Percentiles rank a stretch among this genome's conserved stretches.
phyloP scores from a whole-genome alignment of 768 basidiomycete species.

The Collybia mongolica region DNA sequence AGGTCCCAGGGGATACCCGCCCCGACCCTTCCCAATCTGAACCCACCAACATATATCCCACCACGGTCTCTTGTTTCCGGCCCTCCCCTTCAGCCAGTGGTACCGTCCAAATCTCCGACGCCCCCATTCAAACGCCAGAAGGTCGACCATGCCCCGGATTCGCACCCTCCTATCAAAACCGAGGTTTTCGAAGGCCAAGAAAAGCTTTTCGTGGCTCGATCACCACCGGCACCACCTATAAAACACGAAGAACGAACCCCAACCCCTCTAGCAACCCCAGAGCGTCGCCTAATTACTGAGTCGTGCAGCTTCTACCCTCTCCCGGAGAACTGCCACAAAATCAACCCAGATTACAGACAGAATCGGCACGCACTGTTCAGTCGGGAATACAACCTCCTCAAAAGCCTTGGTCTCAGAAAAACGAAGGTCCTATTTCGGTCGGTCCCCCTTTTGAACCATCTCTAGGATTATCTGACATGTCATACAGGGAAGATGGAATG shows the following conservation, averaged over 20 bases:
- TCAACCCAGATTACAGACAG: constrained; percentile 12
- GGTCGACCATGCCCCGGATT: constrained; percentile 1
- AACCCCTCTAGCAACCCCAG: constrained; percentile 7
- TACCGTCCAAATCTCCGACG: background rate
- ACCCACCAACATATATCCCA: too few species aligned
- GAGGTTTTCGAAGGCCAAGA: background rate
- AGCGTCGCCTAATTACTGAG: constrained; percentile 23
- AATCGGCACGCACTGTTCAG: constrained; percentile 18
- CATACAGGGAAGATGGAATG: constrained; percentile 30
- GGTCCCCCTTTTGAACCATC: background rate
- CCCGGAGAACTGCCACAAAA: constrained; percentile 22
- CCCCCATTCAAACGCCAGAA: constrained; percentile 3
- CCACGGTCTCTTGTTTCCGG: too few species aligned
- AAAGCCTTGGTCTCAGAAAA: constrained; percentile 19
- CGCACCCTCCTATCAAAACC: background rate
- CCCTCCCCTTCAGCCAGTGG: background rate
- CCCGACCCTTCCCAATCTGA: too few species aligned
- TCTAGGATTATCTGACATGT: background rate
- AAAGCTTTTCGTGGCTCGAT: background rate
- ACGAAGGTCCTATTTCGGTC: constrained; percentile 21
- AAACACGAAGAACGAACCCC: constrained; percentile 4
- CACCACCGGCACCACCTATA: background rate
- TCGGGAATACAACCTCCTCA: constrained; percentile 18
- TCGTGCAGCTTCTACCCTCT: constrained; percentile 25
- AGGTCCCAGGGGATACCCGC: too few species aligned